These are phyloP conservation scores for Candida sphagnicola DNA, from an alignment of 805 yeast genomes.

Conservation along the genomic window DNA sequence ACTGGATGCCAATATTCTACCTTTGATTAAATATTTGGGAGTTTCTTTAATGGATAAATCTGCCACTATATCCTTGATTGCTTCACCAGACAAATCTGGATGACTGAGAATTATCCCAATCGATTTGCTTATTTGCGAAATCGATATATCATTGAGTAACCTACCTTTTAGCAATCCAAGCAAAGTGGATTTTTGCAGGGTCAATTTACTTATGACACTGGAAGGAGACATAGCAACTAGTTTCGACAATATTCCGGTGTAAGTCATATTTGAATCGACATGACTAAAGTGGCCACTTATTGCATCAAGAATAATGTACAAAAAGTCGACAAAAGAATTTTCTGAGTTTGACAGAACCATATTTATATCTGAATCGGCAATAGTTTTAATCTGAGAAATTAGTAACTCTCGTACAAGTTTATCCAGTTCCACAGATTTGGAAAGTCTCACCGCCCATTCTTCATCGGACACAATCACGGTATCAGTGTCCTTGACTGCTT, in stretches of 20 bases:
- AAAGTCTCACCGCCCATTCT: constrained; percentile 68
- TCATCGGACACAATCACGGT: constrained; percentile 66
- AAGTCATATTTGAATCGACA: constrained; percentile 19
- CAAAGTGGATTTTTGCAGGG: constrained; percentile 16
- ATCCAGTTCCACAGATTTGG: constrained; percentile 66
- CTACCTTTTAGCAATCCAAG: constrained; percentile 19
- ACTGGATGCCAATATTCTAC: constrained; percentile 32
- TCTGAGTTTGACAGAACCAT: constrained; percentile 11
- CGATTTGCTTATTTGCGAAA: constrained; percentile 35
- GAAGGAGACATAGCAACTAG: constrained; percentile 30
- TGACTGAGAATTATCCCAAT: constrained; percentile 51
- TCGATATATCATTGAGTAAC: constrained; percentile 17
- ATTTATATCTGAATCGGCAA: constrained; percentile 13
- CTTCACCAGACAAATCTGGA: constrained; percentile 14
- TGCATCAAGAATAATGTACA: constrained; percentile 36
- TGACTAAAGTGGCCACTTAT: constrained; percentile 19
- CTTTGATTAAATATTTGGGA: constrained; percentile 13
- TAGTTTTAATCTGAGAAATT: constrained; percentile 14
- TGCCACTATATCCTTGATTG: constrained; percentile 6
- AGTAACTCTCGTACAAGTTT: constrained; percentile 37
- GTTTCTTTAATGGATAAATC: constrained; percentile 5
- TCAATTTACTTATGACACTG: constrained; percentile 17
- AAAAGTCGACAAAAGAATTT: constrained; percentile 14
- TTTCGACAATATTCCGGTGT: constrained; percentile 33
- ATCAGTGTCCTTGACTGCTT: constrained; percentile 46